Conservation (phyloP, 2,329 filamentous ascomycete genomes). For the Fusarium tuaranense region DNA sequence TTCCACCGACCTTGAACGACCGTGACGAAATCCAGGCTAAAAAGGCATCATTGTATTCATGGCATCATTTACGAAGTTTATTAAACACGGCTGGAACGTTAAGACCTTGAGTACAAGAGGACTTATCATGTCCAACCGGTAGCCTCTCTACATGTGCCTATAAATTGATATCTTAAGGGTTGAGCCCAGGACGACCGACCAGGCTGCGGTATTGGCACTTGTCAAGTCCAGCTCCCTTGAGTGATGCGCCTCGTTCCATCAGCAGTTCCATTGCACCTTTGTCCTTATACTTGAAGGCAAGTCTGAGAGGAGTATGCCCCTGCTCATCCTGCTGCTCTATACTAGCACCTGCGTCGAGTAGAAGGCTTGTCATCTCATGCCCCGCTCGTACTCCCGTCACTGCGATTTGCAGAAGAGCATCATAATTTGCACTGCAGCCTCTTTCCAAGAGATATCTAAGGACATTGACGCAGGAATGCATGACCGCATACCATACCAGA, state of each 20-base stretch:
- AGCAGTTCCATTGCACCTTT: not conserved
- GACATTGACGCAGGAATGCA: not conserved
- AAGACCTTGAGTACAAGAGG: not conserved
- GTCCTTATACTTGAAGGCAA: not conserved
- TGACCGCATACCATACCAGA: slow-evolving; percentile 9
- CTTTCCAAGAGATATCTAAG: not conserved
- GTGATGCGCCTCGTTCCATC: not conserved
- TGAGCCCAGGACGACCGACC: not conserved
- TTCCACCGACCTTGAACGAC: not conserved
- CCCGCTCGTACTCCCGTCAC: too few relatives aligned
- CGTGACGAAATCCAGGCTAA: not conserved
- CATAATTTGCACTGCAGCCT: not conserved
- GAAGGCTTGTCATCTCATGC: not conserved
- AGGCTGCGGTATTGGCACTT: not conserved
- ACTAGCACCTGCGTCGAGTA: not conserved
- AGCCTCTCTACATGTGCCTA: not conserved
- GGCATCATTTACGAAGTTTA: not conserved
- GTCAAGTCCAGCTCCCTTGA: not conserved
- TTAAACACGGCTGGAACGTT: not conserved
- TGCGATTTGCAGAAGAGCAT: not conserved
- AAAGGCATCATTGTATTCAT: not conserved
- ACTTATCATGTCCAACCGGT: not conserved
- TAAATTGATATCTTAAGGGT: not conserved
- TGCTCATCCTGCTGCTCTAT: not conserved
- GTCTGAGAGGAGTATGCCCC: not conserved